These are phyloP conservation scores for Debaryomyces sp. DNA, from an alignment of 1,139 yeast species.

Conservation along the genomic window DNA sequence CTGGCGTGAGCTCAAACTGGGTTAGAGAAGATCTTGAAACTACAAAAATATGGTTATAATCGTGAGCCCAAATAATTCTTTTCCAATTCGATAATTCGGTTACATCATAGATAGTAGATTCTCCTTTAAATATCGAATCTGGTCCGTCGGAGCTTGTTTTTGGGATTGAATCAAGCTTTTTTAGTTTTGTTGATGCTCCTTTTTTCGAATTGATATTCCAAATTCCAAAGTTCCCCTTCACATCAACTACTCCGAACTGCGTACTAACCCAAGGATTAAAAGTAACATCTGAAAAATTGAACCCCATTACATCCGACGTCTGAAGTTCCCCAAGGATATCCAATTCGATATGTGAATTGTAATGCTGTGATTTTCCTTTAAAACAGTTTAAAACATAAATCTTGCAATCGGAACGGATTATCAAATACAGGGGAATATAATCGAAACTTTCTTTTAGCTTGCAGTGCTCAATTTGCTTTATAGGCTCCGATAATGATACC, in stretches of 20 bases:
- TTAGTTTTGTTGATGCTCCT: slow-evolving; percentile 8
- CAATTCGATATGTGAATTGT: slow-evolving; percentile 15
- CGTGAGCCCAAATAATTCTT: slow-evolving; percentile 48
- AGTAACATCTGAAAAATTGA: slow-evolving; percentile 48
- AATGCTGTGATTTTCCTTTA: slow-evolving; percentile 3
- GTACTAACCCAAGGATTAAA: slow-evolving; percentile 43
- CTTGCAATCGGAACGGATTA: slow-evolving; percentile 19
- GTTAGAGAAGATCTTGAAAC: slow-evolving; percentile 50
- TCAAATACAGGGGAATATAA: slow-evolving; percentile 23
- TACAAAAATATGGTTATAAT: slow-evolving; percentile 34
- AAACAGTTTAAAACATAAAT: slow-evolving; percentile 29
- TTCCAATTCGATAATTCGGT: slow-evolving; percentile 62
- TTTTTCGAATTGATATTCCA: slow-evolving; percentile 28
- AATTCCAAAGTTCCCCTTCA: slow-evolving; percentile 52
- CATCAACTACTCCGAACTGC: slow-evolving; percentile 50
- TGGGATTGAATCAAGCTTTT: slow-evolving; percentile 9
- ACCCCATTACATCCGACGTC: slow-evolving; percentile 24
- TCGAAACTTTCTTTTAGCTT: slow-evolving; percentile 17
- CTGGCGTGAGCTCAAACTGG: slow-evolving; percentile 25
- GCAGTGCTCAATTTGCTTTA: slow-evolving; percentile 42
- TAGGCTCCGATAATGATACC: slow-evolving; percentile 33
- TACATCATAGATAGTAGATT: slow-evolving; percentile 38
- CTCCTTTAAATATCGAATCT: neutral
- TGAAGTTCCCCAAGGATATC: slow-evolving; percentile 25
- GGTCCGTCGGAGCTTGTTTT: slow-evolving; percentile 14